Evolutionary conservation across 2,329 filamentous ascomycete species (phyloP).

Genomic region (Cladosporium sp.): DNA sequence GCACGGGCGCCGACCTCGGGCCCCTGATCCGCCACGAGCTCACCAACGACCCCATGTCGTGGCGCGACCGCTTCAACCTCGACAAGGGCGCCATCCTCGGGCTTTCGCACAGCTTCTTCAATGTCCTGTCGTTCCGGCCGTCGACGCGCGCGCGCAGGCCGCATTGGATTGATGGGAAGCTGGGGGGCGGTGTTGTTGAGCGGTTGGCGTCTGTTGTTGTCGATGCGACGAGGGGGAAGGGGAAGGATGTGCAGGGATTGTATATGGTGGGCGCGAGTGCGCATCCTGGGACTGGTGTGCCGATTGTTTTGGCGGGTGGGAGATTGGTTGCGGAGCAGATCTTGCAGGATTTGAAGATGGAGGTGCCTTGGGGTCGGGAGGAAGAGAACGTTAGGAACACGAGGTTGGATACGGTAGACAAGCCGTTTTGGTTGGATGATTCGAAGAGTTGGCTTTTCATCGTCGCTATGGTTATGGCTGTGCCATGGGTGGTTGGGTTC

Average conservation of each 20-base stretch:
- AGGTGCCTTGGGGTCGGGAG: slow-evolving; percentile 36
- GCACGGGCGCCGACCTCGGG: slow-evolving; percentile 52
- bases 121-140: slow-evolving; percentile 62
- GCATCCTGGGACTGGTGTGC: slow-evolving; percentile 70
- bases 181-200: slow-evolving; percentile 21
- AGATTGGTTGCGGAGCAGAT: slow-evolving; percentile 56
- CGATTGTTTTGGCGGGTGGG: slow-evolving; percentile 64
- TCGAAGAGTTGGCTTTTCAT: slow-evolving; percentile 19
- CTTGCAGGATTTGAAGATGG: slow-evolving; percentile 33
- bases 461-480: slow-evolving; percentile 16
- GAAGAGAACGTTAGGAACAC: slow-evolving; percentile 14
- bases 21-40: slow-evolving; percentile 53
- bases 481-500: slow-evolving; percentile 15
- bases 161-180: slow-evolving; percentile 32
- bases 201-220: slow-evolving; percentile 21
- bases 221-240: slow-evolving; percentile 19
- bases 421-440: slow-evolving; percentile 23
- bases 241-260: slow-evolving; percentile 40
- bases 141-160: slow-evolving; percentile 51
- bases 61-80: slow-evolving; percentile 65
- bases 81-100: slow-evolving; percentile 70
- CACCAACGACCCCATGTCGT: slow-evolving; percentile 59
- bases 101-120: slow-evolving; percentile 66
- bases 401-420: slow-evolving; percentile 25
- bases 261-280: slow-evolving; percentile 73